Base-by-base conservation (phyloP, 345 rosid species). In the Jatropha curcas region DNA sequence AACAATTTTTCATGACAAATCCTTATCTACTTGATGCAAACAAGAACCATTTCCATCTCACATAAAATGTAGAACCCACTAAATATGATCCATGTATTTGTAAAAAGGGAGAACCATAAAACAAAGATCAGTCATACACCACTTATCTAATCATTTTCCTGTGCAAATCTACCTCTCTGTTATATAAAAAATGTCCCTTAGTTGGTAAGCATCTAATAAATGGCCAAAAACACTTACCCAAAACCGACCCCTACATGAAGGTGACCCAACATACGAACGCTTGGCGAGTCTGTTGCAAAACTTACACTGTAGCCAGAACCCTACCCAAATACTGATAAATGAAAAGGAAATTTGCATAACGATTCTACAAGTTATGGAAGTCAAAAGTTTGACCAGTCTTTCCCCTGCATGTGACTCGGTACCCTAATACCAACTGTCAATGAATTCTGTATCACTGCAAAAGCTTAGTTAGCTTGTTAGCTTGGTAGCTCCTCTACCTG, bases 311-410 rank as follows among this genome's bases (percentile, higher is more conserved):
- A 76, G 74, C 57, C 59, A 9, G 51, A 48, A 14, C 58, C 79
- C 70, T 30, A 77, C 60, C 72, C 35, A 30, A n/a, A 25, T 17
- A 48, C 73, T 73, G 80, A 39, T 73, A 67, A 34, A 13, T 17
- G 33, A 14, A 57, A 74, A 46, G 35, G 64, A 68, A 24, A 25
- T 62, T 55, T 39, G 27, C 35, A 43, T 55, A 35, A 50, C 57
- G 13, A 28, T 43, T 56, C 76, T 56, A 25, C 46, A 63, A 57
- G 10, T 64, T 33, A 20, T 67, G 35, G 62, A 41, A 66, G 48
- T 72, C 64, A 55, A 68, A 66, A 74, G 33, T 77, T 83, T 83
- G 82, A 79, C 81, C 31, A 60, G 75, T 68, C 71, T 41, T 16
- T 48, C 37, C 70, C 55, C 34, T 16, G 14, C 69, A 46, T 53